Conservation (phyloP, 805 yeast species). For the Yarrowia sp. region DNA sequence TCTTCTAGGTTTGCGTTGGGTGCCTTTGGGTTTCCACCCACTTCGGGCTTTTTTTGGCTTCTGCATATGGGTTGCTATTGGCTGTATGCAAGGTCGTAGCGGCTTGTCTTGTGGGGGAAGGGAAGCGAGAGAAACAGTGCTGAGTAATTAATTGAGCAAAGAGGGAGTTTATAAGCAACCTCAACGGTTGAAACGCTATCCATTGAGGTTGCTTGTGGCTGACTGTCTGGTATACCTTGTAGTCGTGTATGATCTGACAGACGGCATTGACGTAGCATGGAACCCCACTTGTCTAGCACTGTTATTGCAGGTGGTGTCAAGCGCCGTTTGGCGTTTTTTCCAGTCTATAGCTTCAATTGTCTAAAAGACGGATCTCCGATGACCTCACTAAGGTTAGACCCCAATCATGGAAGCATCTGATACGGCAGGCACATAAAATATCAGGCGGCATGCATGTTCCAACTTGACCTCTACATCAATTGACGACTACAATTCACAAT, state of each 20-base stretch:
- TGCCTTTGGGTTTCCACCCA: not conserved
- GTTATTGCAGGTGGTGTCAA: too few species aligned
- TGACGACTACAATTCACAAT: not conserved
- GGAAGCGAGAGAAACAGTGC: not conserved
- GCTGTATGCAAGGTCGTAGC: constrained; percentile 18
- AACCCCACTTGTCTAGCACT: too few species aligned
- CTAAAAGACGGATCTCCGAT: not conserved
- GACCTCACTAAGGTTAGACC: not conserved
- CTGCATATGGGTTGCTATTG: constrained; percentile 18
- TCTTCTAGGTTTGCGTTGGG: constrained; percentile 26
- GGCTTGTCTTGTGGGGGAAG: not conserved
- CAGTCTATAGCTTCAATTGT: too few species aligned
- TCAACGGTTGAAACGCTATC: too few species aligned
- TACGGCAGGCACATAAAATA: constrained; percentile 6
- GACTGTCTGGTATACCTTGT: too few species aligned
- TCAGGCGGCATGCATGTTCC: constrained; percentile 15
- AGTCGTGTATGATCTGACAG: too few species aligned
- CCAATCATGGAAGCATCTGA: constrained; percentile 10
- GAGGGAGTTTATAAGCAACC: too few species aligned
- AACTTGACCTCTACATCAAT: not conserved
- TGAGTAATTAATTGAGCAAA: not conserved
- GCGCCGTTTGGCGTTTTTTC: too few species aligned
- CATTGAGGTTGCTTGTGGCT: too few species aligned
- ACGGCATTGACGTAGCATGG: not conserved
- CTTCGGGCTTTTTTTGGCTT: constrained; percentile 9